Evolutionary conservation across 2,329 filamentous ascomycete genomes (phyloP).

Genomic region (Tricladium varicosporioides): DNA sequence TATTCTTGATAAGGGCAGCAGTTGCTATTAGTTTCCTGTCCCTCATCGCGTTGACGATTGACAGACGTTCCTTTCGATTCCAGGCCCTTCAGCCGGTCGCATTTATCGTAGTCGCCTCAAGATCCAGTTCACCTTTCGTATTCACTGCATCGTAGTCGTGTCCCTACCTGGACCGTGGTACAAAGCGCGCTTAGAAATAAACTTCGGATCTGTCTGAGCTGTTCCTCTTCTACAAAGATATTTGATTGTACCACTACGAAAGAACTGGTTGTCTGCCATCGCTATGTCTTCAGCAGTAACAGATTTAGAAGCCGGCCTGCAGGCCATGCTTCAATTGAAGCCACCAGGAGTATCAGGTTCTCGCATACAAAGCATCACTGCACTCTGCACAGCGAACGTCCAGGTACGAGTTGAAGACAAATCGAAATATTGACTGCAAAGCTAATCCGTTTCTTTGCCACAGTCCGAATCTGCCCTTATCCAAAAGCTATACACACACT

Average conservation of each 20-base stretch:
- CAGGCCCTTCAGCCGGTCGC: constrained; percentile 10
- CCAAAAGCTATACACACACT: constrained; percentile 94
- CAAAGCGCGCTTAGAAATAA: constrained; percentile 24
- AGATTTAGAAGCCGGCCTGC: constrained; percentile 85
- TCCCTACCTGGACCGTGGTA: constrained; percentile 18
- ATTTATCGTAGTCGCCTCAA: constrained; percentile 27
- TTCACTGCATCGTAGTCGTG: constrained; percentile 27
- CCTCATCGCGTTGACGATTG: background rate
- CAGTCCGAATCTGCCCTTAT: constrained; percentile 93
- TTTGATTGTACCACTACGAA: no score
- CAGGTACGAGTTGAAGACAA: constrained; percentile 61
- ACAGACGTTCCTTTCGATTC: background rate
- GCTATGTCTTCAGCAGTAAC: constrained; percentile 79
- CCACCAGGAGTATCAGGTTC: constrained; percentile 91
- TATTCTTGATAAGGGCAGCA: background rate
- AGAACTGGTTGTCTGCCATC: constrained; percentile 10
- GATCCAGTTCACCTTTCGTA: constrained; percentile 19
- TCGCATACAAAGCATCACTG: constrained; percentile 84
- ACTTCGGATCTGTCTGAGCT: constrained; percentile 10
- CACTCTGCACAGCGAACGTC: constrained; percentile 83
- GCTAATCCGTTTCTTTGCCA: background rate
- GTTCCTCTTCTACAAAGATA: constrained; percentile 3
- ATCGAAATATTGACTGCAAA: background rate
- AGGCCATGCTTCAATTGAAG: constrained; percentile 88
- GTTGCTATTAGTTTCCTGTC: background rate